Evolutionary conservation across 2,329 filamentous ascomycete species (phyloP).

Genomic region (Trichoderma koningiopsis): DNA sequence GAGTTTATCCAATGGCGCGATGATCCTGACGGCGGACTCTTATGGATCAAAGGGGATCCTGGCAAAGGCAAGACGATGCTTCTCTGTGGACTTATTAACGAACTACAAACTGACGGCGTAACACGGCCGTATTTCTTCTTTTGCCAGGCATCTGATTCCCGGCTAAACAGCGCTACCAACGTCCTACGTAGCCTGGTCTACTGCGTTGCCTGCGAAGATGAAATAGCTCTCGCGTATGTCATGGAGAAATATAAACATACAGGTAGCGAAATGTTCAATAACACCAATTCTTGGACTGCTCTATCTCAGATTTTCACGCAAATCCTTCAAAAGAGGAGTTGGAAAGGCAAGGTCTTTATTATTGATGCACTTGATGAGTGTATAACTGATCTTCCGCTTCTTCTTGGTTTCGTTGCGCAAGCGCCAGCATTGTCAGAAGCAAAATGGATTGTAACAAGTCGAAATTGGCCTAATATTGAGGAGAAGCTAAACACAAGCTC

Average conservation of each 20-base stretch:
- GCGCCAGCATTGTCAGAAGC: constrained; percentile 15
- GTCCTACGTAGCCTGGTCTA: constrained; percentile 41
- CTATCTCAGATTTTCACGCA: constrained; percentile 42
- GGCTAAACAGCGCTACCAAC: constrained; percentile 43
- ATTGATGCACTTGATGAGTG: constrained; percentile 52
- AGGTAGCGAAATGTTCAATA: constrained; percentile 44
- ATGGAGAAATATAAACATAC: constrained; percentile 37
- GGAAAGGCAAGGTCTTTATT: constrained; percentile 34
- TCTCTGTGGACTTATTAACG: constrained; percentile 41
- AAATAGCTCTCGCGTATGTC: constrained; percentile 39
- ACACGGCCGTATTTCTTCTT: background rate
- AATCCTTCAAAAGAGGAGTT: constrained; percentile 42
- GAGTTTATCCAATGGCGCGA: constrained; percentile 4
- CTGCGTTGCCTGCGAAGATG: constrained; percentile 40
- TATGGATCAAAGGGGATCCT: constrained; percentile 45
- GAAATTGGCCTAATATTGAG: constrained; percentile 44
- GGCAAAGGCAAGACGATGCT: constrained; percentile 52
- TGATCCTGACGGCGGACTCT: constrained; percentile 29
- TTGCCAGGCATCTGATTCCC: constrained; percentile 31
- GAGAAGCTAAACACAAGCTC: constrained; percentile 31
- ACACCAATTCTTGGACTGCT: constrained; percentile 41
- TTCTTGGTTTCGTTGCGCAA: constrained; percentile 41
- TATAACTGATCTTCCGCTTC: constrained; percentile 34
- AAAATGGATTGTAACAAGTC: constrained; percentile 50
- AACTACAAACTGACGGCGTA: background rate